Evolutionary conservation across 306 rosid species (phyloP), one percentile per base, ranked within the genome.

Genomic region (Sophora flavescens): DNA sequence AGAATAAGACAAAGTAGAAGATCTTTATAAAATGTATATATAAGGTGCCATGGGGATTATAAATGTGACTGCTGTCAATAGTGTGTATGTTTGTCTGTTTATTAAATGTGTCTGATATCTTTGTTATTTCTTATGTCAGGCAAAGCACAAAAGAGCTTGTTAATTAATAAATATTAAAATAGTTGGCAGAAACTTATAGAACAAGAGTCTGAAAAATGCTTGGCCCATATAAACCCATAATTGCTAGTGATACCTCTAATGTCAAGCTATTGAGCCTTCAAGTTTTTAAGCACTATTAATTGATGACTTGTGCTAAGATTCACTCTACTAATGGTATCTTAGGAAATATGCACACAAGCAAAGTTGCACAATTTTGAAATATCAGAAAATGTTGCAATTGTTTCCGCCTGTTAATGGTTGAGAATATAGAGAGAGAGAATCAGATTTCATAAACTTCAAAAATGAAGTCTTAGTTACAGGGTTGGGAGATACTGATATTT

Each of bases 51-150:
- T 26, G 10, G 17, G 13, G 1, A 41, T 59, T 57, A 59, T 58
- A 44, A 44, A 28, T 72, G 15, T 42, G 42, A 26, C 41, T n/a
- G 9, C 28, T 1, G 41, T 22, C 51, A 12, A 22, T 61, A 5
- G 7, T 16, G 70, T 61, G 15, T 30, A 42, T 30, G 3, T 41
- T 72, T 57, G 38, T 32, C 14, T 33, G 50, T 61, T 60, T 45
- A 16, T 15, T 16, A 70, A 78, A 61, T 13, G 30, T 62, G 18
- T 30, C n/a, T 2, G 38, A 51, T 41, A 41, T 8, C 0, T n/a
- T 39, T 59, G 33, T 60, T 60, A 59, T 68, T 41, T 59, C n/a
- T 64, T 76, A 14, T 22, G 41, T 22, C 54, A 45, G 78, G 7
- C 47, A 35, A 59, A 54, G 68, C 42, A 54, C 57, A 42, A 65